Conservation (phyloP, 23 red algal species). For the Agarophyton chilense region DNA sequence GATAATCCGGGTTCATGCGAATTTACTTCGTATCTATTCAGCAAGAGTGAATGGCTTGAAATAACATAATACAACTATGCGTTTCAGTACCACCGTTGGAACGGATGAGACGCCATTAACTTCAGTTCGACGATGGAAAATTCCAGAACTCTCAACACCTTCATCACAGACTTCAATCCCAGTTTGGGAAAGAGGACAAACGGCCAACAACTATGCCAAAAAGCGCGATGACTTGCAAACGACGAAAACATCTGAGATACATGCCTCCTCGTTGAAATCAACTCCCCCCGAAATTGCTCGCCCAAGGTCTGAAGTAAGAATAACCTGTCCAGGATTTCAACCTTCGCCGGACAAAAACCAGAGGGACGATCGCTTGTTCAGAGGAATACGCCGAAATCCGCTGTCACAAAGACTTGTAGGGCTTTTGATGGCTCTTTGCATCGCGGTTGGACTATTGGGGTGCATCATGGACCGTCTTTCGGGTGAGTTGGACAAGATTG, state of each 20-base stretch:
- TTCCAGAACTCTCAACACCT: not conserved
- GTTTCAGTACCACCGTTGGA: not conserved
- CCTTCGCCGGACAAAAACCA: not conserved
- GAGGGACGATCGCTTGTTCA: not conserved
- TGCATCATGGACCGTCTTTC: conserved; percentile 18
- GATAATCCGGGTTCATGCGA: not conserved
- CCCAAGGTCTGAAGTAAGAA: not conserved
- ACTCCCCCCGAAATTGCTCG: no score
- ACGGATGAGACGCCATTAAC: not conserved
- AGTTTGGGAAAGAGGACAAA: not conserved
- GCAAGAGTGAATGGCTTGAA: not conserved
- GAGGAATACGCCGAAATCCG: not conserved
- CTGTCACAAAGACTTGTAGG: conserved; percentile 4
- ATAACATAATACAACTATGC: not conserved
- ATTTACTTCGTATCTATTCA: not conserved
- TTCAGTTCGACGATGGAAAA: not conserved
- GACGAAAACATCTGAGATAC: not conserved
- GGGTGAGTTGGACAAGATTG: not conserved
- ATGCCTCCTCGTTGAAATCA: not conserved
- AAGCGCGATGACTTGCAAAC: not conserved
- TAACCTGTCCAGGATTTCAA: not conserved
- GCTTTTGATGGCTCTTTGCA: conserved; percentile 4
- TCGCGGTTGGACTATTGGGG: conserved; percentile 3
- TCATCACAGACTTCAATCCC: not conserved
- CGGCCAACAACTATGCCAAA: not conserved